phyloP scores from a whole-genome alignment of 352 stramenopile species.

The Phytophthora sp. region DNA sequence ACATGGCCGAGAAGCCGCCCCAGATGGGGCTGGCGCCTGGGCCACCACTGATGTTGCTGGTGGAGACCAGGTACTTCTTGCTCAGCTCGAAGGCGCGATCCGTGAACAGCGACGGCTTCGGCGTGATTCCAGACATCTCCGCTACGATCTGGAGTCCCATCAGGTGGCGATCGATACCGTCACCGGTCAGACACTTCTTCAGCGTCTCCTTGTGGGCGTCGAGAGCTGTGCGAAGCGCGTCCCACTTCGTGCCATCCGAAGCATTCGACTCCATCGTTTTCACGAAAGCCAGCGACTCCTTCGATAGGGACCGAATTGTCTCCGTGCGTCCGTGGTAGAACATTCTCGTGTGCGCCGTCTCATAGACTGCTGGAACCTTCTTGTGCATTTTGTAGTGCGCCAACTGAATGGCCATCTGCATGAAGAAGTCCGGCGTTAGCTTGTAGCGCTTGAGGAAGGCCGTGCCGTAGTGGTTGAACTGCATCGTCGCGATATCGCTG shows the following conservation, averaged over 20 bases:
- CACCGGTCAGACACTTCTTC: slow-evolving; percentile 77
- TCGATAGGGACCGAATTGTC: slow-evolving; percentile 89
- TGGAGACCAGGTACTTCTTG: slow-evolving; percentile 96
- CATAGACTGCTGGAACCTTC: slow-evolving; percentile 94
- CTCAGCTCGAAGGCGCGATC: slow-evolving; percentile 93
- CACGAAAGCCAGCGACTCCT: slow-evolving; percentile 91
- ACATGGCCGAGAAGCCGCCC: slow-evolving; percentile 96
- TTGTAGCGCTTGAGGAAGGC: slow-evolving; percentile 94
- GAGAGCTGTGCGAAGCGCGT: slow-evolving; percentile 91
- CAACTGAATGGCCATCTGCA: slow-evolving; percentile 97
- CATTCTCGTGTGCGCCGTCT: slow-evolving; percentile 96
- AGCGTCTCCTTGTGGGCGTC: slow-evolving; percentile 92
- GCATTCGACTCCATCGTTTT: slow-evolving; percentile 88
- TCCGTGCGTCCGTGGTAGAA: slow-evolving; percentile 98
- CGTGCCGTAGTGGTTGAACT: slow-evolving; percentile 93
- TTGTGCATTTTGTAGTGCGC: slow-evolving; percentile 96
- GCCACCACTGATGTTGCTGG: slow-evolving; percentile 94
- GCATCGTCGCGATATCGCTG: slow-evolving; percentile 90
- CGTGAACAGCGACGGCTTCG: slow-evolving; percentile 91
- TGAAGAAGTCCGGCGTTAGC: slow-evolving; percentile 96
- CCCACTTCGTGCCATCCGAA: slow-evolving; percentile 75
- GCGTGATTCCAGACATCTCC: slow-evolving; percentile 89
- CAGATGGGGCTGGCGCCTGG: slow-evolving; percentile 95
- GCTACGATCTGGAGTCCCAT: slow-evolving; percentile 96
- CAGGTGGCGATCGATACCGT: slow-evolving; percentile 96